These are phyloP conservation scores for California macrophylla DNA, from an alignment of 441 rosid species.

Conservation along the genomic window DNA sequence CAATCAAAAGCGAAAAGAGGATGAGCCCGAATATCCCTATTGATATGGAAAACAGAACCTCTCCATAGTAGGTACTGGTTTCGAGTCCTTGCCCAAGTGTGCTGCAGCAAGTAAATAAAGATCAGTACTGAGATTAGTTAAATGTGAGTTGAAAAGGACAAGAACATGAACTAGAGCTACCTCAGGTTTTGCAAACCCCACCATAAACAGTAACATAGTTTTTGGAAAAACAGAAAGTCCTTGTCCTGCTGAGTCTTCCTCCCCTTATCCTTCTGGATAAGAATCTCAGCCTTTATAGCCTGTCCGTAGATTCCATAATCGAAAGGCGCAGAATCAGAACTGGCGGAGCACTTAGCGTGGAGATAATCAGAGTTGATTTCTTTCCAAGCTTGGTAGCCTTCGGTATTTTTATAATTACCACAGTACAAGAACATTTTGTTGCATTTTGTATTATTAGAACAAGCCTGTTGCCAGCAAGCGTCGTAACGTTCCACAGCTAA, in stretches of 20 bases:
- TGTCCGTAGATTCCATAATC: slow-evolving; percentile 66
- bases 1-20: slow-evolving; percentile 74
- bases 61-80: slow-evolving; percentile 66
- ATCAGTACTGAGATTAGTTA: neutral
- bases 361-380: slow-evolving; percentile 35
- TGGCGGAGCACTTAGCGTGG: slow-evolving; percentile 28
- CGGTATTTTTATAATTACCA: slow-evolving; percentile 34
- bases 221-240: slow-evolving; percentile 31
- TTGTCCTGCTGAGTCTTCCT: neutral
- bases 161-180: slow-evolving; percentile 20
- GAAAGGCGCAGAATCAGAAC: slow-evolving; percentile 30
- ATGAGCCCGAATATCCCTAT: slow-evolving; percentile 74
- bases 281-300: slow-evolving; percentile 58
- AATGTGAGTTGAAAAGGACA: neutral
- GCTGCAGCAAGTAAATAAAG: slow-evolving; percentile 26
- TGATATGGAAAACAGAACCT: slow-evolving; percentile 68
- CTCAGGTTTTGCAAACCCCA: slow-evolving; percentile 93
- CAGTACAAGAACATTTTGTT: slow-evolving; percentile 50
- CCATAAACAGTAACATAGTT: slow-evolving; percentile 79
- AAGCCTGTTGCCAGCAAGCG: slow-evolving; percentile 60
- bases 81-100: slow-evolving; percentile 84
- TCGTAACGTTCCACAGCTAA: slow-evolving; percentile 70
- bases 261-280: slow-evolving; percentile 8
- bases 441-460: slow-evolving; percentile 35
- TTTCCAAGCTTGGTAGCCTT: slow-evolving; percentile 41